A percentile compares a stretch with the other conserved stretches of the same genome.
Conservation (phyloP, 345 rosid genomes). For the Boechera divaricarpa region DNA sequence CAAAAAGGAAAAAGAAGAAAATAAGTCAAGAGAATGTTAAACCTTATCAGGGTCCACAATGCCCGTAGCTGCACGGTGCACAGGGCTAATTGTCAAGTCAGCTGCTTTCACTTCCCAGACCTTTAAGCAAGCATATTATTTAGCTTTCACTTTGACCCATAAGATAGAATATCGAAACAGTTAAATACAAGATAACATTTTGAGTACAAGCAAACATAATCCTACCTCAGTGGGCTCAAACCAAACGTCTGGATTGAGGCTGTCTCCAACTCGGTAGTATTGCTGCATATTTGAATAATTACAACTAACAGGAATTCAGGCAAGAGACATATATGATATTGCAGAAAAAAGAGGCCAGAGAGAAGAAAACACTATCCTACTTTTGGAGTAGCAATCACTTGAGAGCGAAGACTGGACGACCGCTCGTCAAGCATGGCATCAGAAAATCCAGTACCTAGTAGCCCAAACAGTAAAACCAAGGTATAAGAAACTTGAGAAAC, state of each 20-base stretch:
- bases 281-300: constrained; percentile 53
- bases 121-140: constrained; percentile 46
- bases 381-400: constrained; percentile 81
- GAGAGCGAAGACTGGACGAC: constrained; percentile 78
- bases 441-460: constrained; percentile 86
- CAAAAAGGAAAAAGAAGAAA: constrained; percentile 7
- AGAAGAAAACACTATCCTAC: constrained; percentile 47
- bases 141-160: background rate
- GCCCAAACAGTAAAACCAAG: constrained; percentile 19
- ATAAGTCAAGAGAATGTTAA: constrained; percentile 14
- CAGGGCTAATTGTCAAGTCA: constrained; percentile 94
- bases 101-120: constrained; percentile 99
- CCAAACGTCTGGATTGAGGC: constrained; percentile 89
- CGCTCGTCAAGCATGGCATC: constrained; percentile 85
- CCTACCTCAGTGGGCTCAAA: constrained; percentile 90
- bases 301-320: constrained; percentile 20
- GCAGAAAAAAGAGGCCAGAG: background rate
- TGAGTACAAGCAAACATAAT: background rate
- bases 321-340: background rate
- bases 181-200: background rate
- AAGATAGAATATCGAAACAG: background rate
- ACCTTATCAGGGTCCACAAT: constrained; percentile 87
- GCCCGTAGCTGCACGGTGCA: constrained; percentile 88
- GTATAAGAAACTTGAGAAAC: constrained; percentile 4
- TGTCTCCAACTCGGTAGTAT: constrained; percentile 72